Evolutionary conservation across 352 stramenopile species (phyloP).

Genomic region (Phytopythium boreale): DNA sequence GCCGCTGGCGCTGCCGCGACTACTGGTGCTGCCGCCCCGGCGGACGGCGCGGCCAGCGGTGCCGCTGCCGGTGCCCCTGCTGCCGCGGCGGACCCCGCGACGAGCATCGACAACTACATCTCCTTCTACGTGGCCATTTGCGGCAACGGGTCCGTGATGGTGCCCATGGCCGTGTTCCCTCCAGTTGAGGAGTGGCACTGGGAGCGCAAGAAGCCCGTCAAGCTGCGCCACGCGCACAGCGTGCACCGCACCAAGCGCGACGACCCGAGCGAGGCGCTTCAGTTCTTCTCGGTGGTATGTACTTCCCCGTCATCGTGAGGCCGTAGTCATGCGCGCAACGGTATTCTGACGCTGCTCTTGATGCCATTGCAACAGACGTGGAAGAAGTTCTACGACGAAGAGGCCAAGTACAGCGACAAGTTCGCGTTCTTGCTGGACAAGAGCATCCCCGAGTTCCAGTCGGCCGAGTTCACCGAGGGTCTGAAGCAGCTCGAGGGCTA

Average conservation of each 20-base stretch:
- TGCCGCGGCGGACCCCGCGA: slow-evolving; percentile 11
- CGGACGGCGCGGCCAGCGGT: slow-evolving; percentile 1
- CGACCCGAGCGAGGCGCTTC: slow-evolving; percentile 68
- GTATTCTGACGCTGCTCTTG: not conserved
- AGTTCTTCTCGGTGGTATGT: slow-evolving; percentile 80
- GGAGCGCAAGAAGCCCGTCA: slow-evolving; percentile 84
- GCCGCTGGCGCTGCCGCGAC: not conserved
- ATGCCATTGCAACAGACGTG: slow-evolving; percentile 40
- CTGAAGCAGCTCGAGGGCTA: slow-evolving; percentile 77
- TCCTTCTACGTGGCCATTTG: slow-evolving; percentile 86
- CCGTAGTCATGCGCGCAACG: not conserved
- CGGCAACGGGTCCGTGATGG: slow-evolving; percentile 83
- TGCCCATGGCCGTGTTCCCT: slow-evolving; percentile 83
- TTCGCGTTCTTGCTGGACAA: slow-evolving; percentile 78
- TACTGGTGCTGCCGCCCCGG: not conserved
- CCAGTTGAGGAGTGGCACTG: slow-evolving; percentile 77
- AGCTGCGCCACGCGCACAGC: slow-evolving; percentile 78
- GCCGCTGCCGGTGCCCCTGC: not conserved
- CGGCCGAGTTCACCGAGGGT: slow-evolving; percentile 62
- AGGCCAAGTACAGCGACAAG: slow-evolving; percentile 86
- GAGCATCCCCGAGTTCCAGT: slow-evolving; percentile 59
- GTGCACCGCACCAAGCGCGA: slow-evolving; percentile 70
- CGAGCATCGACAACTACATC: slow-evolving; percentile 57
- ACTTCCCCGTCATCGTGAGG: not conserved
- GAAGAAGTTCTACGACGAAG: slow-evolving; percentile 88